Base-by-base conservation (phyloP, 108 stramenopile genomes). In the Pseudonitzschia pungens region DNA sequence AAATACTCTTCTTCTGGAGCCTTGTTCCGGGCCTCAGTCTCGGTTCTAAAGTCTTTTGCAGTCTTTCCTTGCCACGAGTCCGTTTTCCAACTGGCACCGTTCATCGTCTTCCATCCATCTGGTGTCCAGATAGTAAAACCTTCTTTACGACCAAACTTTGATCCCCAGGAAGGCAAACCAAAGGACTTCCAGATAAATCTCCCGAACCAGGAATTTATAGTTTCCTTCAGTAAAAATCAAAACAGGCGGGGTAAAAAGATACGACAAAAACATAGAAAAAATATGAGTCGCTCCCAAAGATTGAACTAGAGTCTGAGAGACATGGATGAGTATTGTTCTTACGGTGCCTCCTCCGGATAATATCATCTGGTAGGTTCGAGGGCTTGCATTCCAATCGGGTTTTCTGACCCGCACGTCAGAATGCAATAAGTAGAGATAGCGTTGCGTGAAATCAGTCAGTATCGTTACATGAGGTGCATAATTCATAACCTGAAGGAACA, bases 111-210 rank as follows among this genome's bases (percentile, higher is more conserved):
- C 87, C 87, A 88, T 26, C 84, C 84, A 14, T 74, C 69, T 0
- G 79, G 75, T 14, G 82, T 84, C 84, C 84, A 85, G 12, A 79
- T 64, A 43, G 68, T 66, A 21, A 72, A 67, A 15, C 79, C 83
- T 8, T 83, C 87, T 67, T 74, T 60, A 28, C 77, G 67, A 15
- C 76, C 55, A 28, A 75, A 62, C 48, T 76, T 80, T 4, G 70
- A 50, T 15, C 84, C 84, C 87, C 87, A 88, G 1, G 74, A 77
- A 14, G 87, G 87, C 18, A 84, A 59, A 20, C 87, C 87, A 74
- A 85, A 88, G 1, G 77, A 73, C 43, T 82, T 72, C 31, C 57
- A 59, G 59, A 80, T 68, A 41, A 82, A 82, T 8, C 84, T 69
- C 29, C 81, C 84, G 68, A 85, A 85, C 84, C 84, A 85, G 7